Base-by-base conservation (phyloP, 805 yeast genomes). In the Scheffersomyces lignosus region DNA sequence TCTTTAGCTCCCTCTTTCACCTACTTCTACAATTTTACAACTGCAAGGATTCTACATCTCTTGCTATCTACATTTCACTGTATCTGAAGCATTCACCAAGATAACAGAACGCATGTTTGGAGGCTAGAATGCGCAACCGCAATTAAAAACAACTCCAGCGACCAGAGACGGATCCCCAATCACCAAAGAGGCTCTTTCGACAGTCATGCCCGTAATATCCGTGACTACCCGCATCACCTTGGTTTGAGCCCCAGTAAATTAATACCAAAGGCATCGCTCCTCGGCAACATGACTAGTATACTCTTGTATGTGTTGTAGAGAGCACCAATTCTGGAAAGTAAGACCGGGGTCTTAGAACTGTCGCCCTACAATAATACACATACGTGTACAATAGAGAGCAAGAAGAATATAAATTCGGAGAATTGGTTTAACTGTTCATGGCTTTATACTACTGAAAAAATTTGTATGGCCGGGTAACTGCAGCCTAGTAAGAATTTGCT, bases 261-360 rank as follows among this genome's bases (percentile, higher is more conserved):
- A n/a, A n/a, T n/a, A n/a, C n/a, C 9, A 20, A 10, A 20, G 10
- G 10, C 24, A 20, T 10, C 7, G 10, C 9, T 20, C 9, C 10
- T 20, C 24, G 9, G 9, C 20, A 41, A 41, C 35, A 40, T 38
- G 58, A 56, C 63, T 62, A 65, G 73, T 66, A 38, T 57, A 55
- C 72, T 70, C 64, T 70, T 50, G 74, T 50, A 66, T 64, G 70
- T 55, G 72, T 70, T 70, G 75, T 70, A 70, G 75, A 69, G 75
- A 70, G 75, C 66, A 56, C 51, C 62, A 58, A 52, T 46, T 64
- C 65, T 69, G 54, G 64, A 50, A 35, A 36, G 40, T 42, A 47
- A 47, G 52, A 38, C 34, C 13, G n/a, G 29, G 26, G 44, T 48
- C 50, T 45, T 45, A 27, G 52, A 58, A 54, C 50, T 51, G 64